Conservation (phyloP, 495 filamentous ascomycete genomes). For the Venustampulla echinocandica region DNA sequence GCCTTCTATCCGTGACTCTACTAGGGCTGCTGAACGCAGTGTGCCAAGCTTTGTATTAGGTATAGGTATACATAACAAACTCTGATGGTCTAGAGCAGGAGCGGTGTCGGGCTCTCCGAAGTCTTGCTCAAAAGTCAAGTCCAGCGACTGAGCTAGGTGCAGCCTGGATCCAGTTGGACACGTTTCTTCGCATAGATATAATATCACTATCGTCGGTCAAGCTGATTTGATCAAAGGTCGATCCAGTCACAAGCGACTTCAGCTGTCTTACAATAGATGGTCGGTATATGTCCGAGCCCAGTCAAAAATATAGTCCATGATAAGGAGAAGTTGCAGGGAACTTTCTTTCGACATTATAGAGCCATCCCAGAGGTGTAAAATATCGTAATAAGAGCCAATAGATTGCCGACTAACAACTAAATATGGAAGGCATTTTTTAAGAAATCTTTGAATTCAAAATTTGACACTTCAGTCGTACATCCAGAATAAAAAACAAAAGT, state of each 20-base stretch:
- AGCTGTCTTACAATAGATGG: slow-evolving; percentile 14
- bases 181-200: slow-evolving; percentile 16
- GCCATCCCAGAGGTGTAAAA: slow-evolving; percentile 22
- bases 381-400: slow-evolving; percentile 5
- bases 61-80: slow-evolving; percentile 9
- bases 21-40: slow-evolving; percentile 12
- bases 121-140: slow-evolving; percentile 8
- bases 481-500: too few species aligned
- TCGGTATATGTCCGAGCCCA: slow-evolving; percentile 30
- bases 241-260: slow-evolving; percentile 11
- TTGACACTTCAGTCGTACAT: too few species aligned
- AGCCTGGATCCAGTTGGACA: slow-evolving; percentile 13
- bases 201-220: slow-evolving; percentile 13
- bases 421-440: too few species aligned
- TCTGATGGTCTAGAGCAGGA: slow-evolving; percentile 8
- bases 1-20: slow-evolving; percentile 9
- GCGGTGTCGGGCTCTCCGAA: background rate
- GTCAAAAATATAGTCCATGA: slow-evolving; percentile 30
- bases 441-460: too few species aligned
- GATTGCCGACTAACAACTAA: slow-evolving; percentile 4
- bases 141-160: slow-evolving; percentile 10
- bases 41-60: slow-evolving; percentile 16
- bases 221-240: slow-evolving; percentile 11
- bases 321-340: slow-evolving; percentile 26
- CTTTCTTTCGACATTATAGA: slow-evolving; percentile 19